phyloP scores from a whole-genome alignment of 2,329 filamentous ascomycete species.

The Claviceps spartinae region DNA sequence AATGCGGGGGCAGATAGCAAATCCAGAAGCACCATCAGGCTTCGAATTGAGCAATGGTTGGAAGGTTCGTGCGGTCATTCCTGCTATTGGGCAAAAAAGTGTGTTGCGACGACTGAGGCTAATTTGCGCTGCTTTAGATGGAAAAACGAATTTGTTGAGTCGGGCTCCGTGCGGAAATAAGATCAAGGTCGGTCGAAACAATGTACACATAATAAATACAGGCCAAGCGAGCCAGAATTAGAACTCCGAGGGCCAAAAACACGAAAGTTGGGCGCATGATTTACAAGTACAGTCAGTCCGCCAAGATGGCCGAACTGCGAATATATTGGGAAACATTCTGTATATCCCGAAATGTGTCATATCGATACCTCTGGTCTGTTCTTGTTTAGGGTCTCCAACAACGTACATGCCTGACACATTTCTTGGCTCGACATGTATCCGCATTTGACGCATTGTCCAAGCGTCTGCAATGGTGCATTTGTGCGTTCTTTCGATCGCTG shows the following conservation, averaged over 20 bases:
- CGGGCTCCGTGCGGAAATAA: not conserved
- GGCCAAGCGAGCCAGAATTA: not conserved
- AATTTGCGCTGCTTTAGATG: constrained; percentile 23
- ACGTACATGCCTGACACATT: constrained; percentile 83
- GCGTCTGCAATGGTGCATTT: constrained; percentile 46
- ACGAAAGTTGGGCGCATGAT: not conserved
- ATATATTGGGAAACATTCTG: not conserved
- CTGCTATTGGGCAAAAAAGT: not conserved
- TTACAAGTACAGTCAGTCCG: not conserved
- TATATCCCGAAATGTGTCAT: constrained; percentile 16
- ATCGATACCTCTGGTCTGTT: constrained; percentile 46
- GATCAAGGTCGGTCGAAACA: constrained; percentile 3
- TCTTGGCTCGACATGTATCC: constrained; percentile 93
- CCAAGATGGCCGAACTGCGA: not conserved
- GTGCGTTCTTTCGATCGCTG: constrained; percentile 16
- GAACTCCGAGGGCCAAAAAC: not conserved
- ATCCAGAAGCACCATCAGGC: constrained; percentile 39
- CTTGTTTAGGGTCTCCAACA: constrained; percentile 86
- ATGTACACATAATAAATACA: constrained; percentile 7
- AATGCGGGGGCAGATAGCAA: constrained; percentile 44
- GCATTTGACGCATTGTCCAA: constrained; percentile 75
- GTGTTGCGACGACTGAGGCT: constrained; percentile 1
- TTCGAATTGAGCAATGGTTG: constrained; percentile 52
- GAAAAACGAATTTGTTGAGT: constrained; percentile 38
- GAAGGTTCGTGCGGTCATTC: constrained; percentile 33